Base-by-base conservation (phyloP, 1,284 basidiomycete genomes). In the Phlebopus sp. region DNA sequence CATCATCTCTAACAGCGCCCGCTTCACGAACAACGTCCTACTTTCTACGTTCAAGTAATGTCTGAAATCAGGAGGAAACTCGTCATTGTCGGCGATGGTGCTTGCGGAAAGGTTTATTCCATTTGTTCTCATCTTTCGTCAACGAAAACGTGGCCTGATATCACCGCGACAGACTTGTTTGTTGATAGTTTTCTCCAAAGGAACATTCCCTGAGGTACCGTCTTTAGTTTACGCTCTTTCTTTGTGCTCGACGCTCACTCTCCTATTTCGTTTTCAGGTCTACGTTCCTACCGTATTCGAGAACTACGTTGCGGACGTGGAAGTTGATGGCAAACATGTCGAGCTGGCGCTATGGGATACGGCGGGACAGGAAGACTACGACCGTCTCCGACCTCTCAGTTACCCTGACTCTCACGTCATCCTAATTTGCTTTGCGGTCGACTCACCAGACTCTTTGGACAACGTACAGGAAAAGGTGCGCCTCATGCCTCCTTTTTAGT, bases 281-380 rank as follows among this genome's bases (percentile, higher is more conserved):
- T 94, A 94, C 68, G 88, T 94, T 54, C 92, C 92, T 38, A 95
- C 92, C 51, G 92, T 95, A 42, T 95, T 95, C 59, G 92, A 95
- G 74, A 87, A 87, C 76, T 88, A 92, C 62, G 91, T 92, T 44
- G 88, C 88, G 56, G 89, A 92, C 67, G 90, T 93, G 50, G 89
- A 92, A 68, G 90, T 93, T 48, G 91, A 92, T 63, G 88, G 88
- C 57, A 93, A 92, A 72, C 86, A 91, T 69, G 89, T 96, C 58
- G 92, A 96, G 69, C 77, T 96, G 55, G 92, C 92, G 25, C 76
- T 96, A 55, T 95, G 92, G 92, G 92, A 96, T 88, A 96, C 92
- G 51, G 92, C 92, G 21, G 92, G 92, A 48, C 92, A 95, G 69
- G 92, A 95, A 71, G 82, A 84, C 67, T 90, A 87, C 66, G 92